Base-by-base conservation (phyloP, 805 yeast species). In the Kuraishia piskuri region DNA sequence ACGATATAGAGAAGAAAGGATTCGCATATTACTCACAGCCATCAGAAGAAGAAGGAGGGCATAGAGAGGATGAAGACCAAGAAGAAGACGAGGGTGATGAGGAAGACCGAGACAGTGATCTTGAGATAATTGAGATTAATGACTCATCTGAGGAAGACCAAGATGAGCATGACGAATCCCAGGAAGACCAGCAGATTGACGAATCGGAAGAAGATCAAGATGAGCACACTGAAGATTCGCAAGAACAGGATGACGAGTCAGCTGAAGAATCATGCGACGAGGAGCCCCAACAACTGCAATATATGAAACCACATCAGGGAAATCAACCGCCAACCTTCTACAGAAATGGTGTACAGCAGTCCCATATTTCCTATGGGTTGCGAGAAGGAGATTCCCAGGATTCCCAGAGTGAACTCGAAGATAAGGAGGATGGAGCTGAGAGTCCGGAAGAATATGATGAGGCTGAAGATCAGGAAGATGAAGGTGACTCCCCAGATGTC, bases 361-460 rank as follows among this genome's bases (percentile, higher is more conserved):
- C 17, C 3, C 40, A 31, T 31, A 8, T 31, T 12, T 14, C 40
- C 4, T 10, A 31, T 12, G 40, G 40, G 4, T 5, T 12, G 4
- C 4, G 3, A 31, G 17, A 31, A 12, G 17, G 17, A 31, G 4
- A n/a, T 31, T 31, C 40, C 22, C 10, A n/a, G 10, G 4, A n/a
- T 31, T 31, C 40, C 22, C 10, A n/a, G 10, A 45, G 14, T 17
- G 24, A 22, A 7, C 22, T 8, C 4, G 48, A 45, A 19, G 48
- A 45, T 45, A 45, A n/a, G 4, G 48, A 45, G 4, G 14, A n/a
- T 21, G 48, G 31, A 24, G 58, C 58, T 31, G 64, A 64, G 46
- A 55, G 56, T 22, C 52, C 57, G 23, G 60, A 61, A 66, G 70
- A 69, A 5, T 53, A 61, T 4, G 55, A 58, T 2, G 62, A 58